Base-by-base conservation (phyloP, 192 early-diverging fungal species). In the Irineochytrium annulatum region DNA sequence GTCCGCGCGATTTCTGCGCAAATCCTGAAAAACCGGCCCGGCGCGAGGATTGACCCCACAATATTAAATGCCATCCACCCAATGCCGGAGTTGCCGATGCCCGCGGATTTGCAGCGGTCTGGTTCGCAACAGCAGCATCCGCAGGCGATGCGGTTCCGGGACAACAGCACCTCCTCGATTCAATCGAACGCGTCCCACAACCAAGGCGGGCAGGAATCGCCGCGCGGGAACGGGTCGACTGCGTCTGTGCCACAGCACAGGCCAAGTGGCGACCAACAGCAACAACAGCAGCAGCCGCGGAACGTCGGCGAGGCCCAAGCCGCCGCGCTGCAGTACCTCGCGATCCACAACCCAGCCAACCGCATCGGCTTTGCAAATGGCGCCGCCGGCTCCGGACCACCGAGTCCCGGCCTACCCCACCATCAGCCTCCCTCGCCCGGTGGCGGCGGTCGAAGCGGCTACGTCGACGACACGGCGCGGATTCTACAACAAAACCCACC, bases 1-100 rank as follows among this genome's bases (percentile, higher is more conserved):
- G 87, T 97, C 0, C 77, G 82, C 48, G 82, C 84, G 1, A 64
- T 95, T 55, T 69, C 70, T 24, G 73, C 70, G 54, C 74, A 82
- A 20, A 87, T 87, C 54, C 37, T 53, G 26, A 39, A 49, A 30
- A 46, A 68, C 17, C 57, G 75, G 46, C 22, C 46, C 26, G 46
- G 46, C 22, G 46, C 11, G 13, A 8, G 22, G 11, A 20, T 17
- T 8, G 46, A 49, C 11, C 11, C 8, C 5, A 8, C 24, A 5
- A 24, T 24, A 20, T 17, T 24, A 8, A 49, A n/a, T n/a, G n/a
- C n/a, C n/a, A n/a, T n/a, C n/a, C n/a, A n/a, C n/a, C n/a, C n/a
- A 41, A n/a, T 41, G 8, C 37, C 37, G 11, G 37, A n/a, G 37
- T n/a, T 41, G 11, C 11, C 37, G 37, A 41, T 41, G 37, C 37